These are phyloP conservation scores for Raddia distichophylla DNA, from an alignment of 176 grass and related monocot species.

Conservation along the genomic window DNA sequence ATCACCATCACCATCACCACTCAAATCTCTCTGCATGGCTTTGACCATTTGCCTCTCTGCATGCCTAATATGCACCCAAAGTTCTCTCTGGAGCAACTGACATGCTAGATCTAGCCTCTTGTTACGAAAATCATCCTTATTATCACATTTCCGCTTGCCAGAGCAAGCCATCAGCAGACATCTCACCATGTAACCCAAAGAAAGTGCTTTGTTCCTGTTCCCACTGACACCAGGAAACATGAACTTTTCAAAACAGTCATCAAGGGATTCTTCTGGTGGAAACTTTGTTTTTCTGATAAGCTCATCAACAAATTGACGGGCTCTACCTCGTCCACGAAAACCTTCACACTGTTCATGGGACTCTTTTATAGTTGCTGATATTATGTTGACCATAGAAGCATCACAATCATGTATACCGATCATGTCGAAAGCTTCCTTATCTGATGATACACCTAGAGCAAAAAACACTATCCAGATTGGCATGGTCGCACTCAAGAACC, in stretches of 20 bases:
- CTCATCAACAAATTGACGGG: slow-evolving; percentile 56
- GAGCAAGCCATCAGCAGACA: slow-evolving; percentile 68
- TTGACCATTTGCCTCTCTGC: slow-evolving; percentile 67
- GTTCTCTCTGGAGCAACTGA: slow-evolving; percentile 73
- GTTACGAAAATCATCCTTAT: slow-evolving; percentile 91
- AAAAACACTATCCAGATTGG: too few species aligned
- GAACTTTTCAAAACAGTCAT: slow-evolving; percentile 66
- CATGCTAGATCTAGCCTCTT: slow-evolving; percentile 77
- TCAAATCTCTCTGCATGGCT: slow-evolving; percentile 83
- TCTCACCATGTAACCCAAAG: slow-evolving; percentile 85
- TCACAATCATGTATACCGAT: slow-evolving; percentile 71
- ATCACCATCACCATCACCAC: slow-evolving; percentile 53
- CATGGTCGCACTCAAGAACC: too few species aligned
- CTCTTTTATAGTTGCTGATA: slow-evolving; percentile 67
- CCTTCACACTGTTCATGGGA: slow-evolving; percentile 59
- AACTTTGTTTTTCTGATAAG: slow-evolving; percentile 66
- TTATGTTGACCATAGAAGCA: slow-evolving; percentile 65
- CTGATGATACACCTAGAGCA: too few species aligned
- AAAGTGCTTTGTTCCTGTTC: slow-evolving; percentile 66
- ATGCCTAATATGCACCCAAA: slow-evolving; percentile 60
- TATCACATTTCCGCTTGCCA: slow-evolving; percentile 79
- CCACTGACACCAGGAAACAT: slow-evolving; percentile 64
- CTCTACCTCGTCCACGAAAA: slow-evolving; percentile 54
- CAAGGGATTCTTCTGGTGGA: slow-evolving; percentile 70
- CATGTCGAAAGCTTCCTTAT: slow-evolving; percentile 68